Evolutionary conservation across 108 stramenopile species (phyloP), one percentile per base, ranked within the genome.

Genomic region (Licmophora abbreviata): DNA sequence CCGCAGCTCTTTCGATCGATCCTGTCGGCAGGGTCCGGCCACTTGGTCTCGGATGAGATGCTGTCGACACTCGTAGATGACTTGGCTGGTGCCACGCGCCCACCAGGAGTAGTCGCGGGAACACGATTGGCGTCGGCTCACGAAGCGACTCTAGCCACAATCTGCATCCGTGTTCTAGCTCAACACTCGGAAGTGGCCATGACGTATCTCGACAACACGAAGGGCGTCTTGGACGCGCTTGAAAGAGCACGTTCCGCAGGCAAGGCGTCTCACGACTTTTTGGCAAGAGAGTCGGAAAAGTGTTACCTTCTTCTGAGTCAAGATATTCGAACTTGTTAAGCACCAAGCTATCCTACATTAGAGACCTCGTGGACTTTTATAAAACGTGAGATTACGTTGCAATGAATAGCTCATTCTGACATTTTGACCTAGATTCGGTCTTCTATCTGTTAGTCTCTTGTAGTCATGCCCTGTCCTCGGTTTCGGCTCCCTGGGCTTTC

Each of bases 141-240:
- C 42, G 75, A 76, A 44, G 59, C 75, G 0, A 60, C 65, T 14
- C 37, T 76, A 17, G 75, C 69, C 6, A 51, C 66, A 18, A 53
- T 58, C 8, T 70, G 66, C 56, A 29, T 76, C 12, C 36, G 65
- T 9, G 22, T 63, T 3, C 36, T 76, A 31, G 61, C 48, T 2
- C 18, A 46, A 14, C 25, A 46, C 21, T 46, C 24, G n/a, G 23
- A 25, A 21, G 8, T 26, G 22, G 44, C 25, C 24, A 21, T 3
- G 21, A 21, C 14, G 21, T 46, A 14, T 3, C 44, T 46, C 3
- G 44, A 15, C 38, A 40, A 40, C 3, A 40, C 18, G 3, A 40
- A 40, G 20, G 1, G 20, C 4, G 38, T 40, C 20, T 15, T 40
- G 20, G 38, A 40, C 20, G 20, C 38, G 3, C 38, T 40, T 2